Percentiles rank a stretch among this genome's conserved stretches.
Conservation (phyloP, 1,139 yeast genomes). For the Taphrina communis region DNA sequence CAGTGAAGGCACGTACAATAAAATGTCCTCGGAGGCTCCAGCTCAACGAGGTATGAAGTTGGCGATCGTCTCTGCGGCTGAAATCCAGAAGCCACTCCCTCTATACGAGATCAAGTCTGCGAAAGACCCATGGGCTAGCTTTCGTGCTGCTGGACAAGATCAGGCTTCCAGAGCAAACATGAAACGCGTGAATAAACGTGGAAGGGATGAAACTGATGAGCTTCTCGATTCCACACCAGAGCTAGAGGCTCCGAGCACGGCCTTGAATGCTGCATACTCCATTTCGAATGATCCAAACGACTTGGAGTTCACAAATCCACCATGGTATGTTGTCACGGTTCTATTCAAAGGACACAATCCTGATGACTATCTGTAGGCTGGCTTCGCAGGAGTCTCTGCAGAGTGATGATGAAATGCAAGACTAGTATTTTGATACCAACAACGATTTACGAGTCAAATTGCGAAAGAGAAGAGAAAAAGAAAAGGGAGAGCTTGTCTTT, state of each 20-base stretch:
- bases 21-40: background rate
- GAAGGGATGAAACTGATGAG: slow-evolving; percentile 16
- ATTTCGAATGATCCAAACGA: slow-evolving; percentile 20
- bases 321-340: slow-evolving; percentile 6
- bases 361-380: background rate
- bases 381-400: slow-evolving; percentile 29
- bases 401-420: slow-evolving; percentile 17
- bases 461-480: too few species aligned
- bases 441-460: too few species aligned
- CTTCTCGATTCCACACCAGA: background rate
- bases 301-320: slow-evolving; percentile 30
- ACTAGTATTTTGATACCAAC: background rate
- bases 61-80: slow-evolving; percentile 10
- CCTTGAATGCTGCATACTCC: background rate
- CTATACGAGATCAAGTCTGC: slow-evolving; percentile 26
- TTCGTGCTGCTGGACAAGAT: slow-evolving; percentile 18
- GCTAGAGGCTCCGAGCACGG: background rate
- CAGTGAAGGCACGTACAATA: slow-evolving; percentile 19
- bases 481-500: background rate
- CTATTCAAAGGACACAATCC: too few species aligned
- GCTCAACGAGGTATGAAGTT: slow-evolving; percentile 19
- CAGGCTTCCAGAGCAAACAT: background rate
- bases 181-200: slow-evolving; percentile 6
- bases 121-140: slow-evolving; percentile 31
- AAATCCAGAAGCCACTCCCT: slow-evolving; percentile 20